Evolutionary conservation across 1,139 yeast genomes (phyloP).

Genomic region (Torulaspora globosa): DNA sequence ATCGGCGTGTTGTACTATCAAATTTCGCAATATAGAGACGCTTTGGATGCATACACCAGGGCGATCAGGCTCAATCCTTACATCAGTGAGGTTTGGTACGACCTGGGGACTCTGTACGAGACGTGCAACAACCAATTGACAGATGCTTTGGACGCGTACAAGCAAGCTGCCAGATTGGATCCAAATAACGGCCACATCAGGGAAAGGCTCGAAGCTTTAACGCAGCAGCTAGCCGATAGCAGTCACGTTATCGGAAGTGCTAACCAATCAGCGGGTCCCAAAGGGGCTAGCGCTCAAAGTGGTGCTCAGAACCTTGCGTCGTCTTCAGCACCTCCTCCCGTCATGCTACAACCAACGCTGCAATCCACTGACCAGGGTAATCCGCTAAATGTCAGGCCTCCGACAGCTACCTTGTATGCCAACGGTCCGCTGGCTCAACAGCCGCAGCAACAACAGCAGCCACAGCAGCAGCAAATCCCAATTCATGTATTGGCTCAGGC

Average conservation of each 20-base stretch:
- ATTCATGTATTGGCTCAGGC: conserved; percentile 5
- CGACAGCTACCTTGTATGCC: conserved; percentile 22
- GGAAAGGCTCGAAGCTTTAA: conserved; percentile 82
- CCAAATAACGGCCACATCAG: conserved; percentile 93
- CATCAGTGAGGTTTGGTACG: conserved; percentile 97
- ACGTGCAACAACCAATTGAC: conserved; percentile 92
- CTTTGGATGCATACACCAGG: conserved; percentile 93
- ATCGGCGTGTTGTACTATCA: conserved; percentile 96
- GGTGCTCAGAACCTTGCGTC: conserved; percentile 24
- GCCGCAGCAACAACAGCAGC: conserved; percentile 20
- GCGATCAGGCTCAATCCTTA: conserved; percentile 94
- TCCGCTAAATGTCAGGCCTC: conserved; percentile 32
- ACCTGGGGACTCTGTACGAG: conserved; percentile 91
- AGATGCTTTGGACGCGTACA: conserved; percentile 94
- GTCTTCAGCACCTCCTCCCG: conserved; percentile 22
- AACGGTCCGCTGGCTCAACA: conserved; percentile 25
- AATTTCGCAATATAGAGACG: conserved; percentile 92
- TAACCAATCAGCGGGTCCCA: conserved; percentile 24
- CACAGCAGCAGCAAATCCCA: conserved; percentile 18
- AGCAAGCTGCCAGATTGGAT: conserved; percentile 91
- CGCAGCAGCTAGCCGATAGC: conserved; percentile 41
- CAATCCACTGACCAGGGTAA: conserved; percentile 32
- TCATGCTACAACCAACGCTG: conserved; percentile 35
- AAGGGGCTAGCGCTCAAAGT: conserved; percentile 11
- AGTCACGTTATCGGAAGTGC: conserved; percentile 17